Conservation (phyloP, 2,329 filamentous ascomycete genomes). For the Byssothecium circinans region DNA sequence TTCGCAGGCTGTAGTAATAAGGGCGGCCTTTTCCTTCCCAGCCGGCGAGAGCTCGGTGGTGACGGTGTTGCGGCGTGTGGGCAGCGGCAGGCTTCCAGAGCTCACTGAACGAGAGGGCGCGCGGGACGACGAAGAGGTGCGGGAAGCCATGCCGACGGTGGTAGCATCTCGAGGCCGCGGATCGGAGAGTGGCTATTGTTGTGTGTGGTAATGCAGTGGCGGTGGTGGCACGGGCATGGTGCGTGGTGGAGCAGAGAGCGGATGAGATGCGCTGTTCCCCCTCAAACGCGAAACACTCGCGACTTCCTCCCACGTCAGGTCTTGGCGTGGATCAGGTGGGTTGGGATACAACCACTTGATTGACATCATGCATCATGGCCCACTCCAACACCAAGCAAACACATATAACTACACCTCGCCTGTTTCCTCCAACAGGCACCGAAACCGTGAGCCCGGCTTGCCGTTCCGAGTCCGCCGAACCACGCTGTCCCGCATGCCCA, state of each 20-base stretch:
- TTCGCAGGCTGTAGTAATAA: slow-evolving; percentile 48
- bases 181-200: too few relatives aligned
- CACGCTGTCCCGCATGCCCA: too few relatives aligned
- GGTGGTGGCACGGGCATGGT: not conserved
- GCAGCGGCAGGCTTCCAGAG: slow-evolving; percentile 24
- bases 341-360: too few relatives aligned
- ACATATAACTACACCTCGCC: too few relatives aligned
- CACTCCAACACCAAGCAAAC: too few relatives aligned
- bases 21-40: slow-evolving; percentile 29
- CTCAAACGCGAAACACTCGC: slow-evolving; percentile 19
- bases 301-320: slow-evolving; percentile 13
- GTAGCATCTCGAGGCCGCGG: slow-evolving; percentile 20
- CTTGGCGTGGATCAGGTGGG: slow-evolving; percentile 23
- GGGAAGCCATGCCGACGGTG: slow-evolving; percentile 29
- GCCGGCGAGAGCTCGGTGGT: slow-evolving; percentile 20
- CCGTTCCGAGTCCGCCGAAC: too few relatives aligned
- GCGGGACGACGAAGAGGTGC: slow-evolving; percentile 21
- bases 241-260: not conserved
- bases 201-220: too few relatives aligned
- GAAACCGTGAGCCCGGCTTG: too few relatives aligned
- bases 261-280: slow-evolving; percentile 3
- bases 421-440: too few relatives aligned
- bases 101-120: slow-evolving; percentile 34
- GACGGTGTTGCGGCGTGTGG: slow-evolving; percentile 20
- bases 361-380: too few relatives aligned